These are phyloP conservation scores for Russula ochroleuca DNA, from an alignment of 768 basidiomycete genomes.

Conservation along the genomic window DNA sequence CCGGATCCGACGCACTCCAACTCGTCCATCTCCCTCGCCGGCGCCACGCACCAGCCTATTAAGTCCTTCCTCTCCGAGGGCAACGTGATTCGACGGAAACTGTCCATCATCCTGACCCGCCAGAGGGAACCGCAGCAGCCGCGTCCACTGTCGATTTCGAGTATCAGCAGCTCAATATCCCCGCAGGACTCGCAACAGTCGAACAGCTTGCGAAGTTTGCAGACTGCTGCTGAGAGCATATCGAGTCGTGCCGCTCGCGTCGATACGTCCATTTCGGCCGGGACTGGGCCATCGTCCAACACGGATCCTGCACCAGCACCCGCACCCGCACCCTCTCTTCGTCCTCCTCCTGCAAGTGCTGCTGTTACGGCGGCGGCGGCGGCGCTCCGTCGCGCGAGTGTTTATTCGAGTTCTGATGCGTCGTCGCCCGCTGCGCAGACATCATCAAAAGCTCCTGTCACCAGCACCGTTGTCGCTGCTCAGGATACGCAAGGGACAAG, in stretches of 20 bases:
- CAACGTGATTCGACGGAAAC: slow-evolving; percentile 32
- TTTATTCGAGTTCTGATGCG: not conserved
- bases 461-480: not conserved
- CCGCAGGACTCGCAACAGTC: slow-evolving; percentile 38
- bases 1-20: slow-evolving; percentile 25
- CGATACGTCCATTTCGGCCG: not conserved
- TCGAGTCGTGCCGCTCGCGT: slow-evolving; percentile 34
- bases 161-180: slow-evolving; percentile 38
- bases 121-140: slow-evolving; percentile 28
- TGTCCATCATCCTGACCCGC: slow-evolving; percentile 39
- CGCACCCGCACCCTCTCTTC: not conserved
- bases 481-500: slow-evolving; percentile 10
- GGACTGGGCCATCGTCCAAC: not conserved
- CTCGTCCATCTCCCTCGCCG: slow-evolving; percentile 24
- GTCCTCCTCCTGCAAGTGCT: not conserved
- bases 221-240: slow-evolving; percentile 46
- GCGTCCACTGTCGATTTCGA: slow-evolving; percentile 53
- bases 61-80: slow-evolving; percentile 11
- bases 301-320: not conserved
- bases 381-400: not conserved
- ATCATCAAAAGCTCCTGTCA: not conserved
- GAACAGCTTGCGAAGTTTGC: slow-evolving; percentile 54
- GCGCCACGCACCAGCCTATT: not conserved
- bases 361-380: not conserved
- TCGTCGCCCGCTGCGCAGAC: not conserved